Evolutionary conservation across 768 basidiomycete species (phyloP).

Genomic region (Auricularia cornea): DNA sequence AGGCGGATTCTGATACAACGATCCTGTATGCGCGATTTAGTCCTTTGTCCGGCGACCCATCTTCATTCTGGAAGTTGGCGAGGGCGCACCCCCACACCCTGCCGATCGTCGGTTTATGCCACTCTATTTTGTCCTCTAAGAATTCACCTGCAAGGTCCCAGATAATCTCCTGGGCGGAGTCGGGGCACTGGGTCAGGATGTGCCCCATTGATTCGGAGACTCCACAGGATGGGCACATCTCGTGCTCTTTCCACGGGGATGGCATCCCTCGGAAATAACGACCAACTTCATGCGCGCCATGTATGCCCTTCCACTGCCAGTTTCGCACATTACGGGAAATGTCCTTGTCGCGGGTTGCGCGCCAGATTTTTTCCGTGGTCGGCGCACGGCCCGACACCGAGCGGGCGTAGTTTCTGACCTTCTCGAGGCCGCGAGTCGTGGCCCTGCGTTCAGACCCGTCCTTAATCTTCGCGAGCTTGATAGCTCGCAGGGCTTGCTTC

Average conservation of each 20-base stretch:
- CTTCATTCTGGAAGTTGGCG: neutral
- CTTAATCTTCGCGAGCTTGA: too few relatives aligned
- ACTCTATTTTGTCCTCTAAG: neutral
- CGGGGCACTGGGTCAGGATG: constrained; percentile 15
- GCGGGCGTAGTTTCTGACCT: neutral
- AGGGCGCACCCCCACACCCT: neutral
- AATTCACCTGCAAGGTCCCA: constrained; percentile 9
- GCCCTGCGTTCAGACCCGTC: too few relatives aligned
- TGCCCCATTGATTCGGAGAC: constrained; percentile 13
- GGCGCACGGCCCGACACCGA: neutral
- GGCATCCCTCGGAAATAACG: constrained; percentile 4
- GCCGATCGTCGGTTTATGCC: neutral
- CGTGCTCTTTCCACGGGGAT: constrained; percentile 4
- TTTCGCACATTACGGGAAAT: neutral
- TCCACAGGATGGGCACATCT: constrained; percentile 10
- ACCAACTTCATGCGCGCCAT: constrained; percentile 15
- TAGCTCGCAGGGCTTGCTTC: too few relatives aligned
- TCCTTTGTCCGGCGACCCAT: neutral
- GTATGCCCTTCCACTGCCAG: constrained; percentile 11
- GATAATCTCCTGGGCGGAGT: constrained; percentile 10
- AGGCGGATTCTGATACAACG: neutral
- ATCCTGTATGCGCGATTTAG: neutral
- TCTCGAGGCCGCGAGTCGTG: too few relatives aligned
- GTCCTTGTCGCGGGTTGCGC: neutral
- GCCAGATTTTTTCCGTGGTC: neutral